Percentiles rank a stretch among this genome's conserved stretches.
phyloP scores from a whole-genome alignment of 2,329 filamentous ascomycete species.

The Seiridium cupressi region DNA sequence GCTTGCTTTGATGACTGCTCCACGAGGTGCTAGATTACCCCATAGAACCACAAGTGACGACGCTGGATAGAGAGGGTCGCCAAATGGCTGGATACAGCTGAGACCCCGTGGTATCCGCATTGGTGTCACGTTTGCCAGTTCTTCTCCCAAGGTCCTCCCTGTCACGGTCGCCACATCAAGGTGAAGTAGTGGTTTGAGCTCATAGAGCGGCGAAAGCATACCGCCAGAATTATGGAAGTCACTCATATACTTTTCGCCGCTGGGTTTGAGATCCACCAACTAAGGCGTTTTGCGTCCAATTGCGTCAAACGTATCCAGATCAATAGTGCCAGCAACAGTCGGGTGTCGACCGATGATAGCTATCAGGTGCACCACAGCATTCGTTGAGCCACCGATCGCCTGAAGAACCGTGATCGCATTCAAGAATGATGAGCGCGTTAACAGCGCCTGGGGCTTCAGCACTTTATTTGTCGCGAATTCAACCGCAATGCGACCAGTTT shows the following conservation, averaged over 20 bases:
- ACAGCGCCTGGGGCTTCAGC: slow-evolving; percentile 66
- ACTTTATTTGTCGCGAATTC: slow-evolving; percentile 58
- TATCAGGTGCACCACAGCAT: slow-evolving; percentile 82
- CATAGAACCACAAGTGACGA: slow-evolving; percentile 80
- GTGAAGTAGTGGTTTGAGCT: slow-evolving; percentile 73
- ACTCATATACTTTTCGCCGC: slow-evolving; percentile 83
- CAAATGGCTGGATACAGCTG: slow-evolving; percentile 63
- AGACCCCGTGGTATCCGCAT: slow-evolving; percentile 41
- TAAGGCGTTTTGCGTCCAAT: slow-evolving; percentile 77
- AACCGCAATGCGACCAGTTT: slow-evolving; percentile 69
- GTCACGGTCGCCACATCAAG: slow-evolving; percentile 80
- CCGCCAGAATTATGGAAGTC: slow-evolving; percentile 89
- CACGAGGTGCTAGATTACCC: slow-evolving; percentile 80
- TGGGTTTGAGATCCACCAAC: slow-evolving; percentile 82
- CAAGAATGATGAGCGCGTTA: slow-evolving; percentile 75
- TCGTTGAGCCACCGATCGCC: slow-evolving; percentile 81
- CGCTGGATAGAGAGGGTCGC: slow-evolving; percentile 63
- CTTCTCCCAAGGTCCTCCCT: slow-evolving; percentile 77
- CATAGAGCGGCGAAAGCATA: slow-evolving; percentile 76
- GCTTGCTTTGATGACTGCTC: slow-evolving; percentile 88
- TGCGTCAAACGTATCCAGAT: slow-evolving; percentile 74
- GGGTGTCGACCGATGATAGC: slow-evolving; percentile 78
- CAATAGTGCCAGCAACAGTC: slow-evolving; percentile 60
- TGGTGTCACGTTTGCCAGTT: slow-evolving; percentile 67
- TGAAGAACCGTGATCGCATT: slow-evolving; percentile 87